Percentiles rank a stretch among this genome's conserved stretches.
Evolutionary conservation across 2,329 filamentous ascomycete genomes (phyloP).

Genomic region (Trichoderma guizhouense): DNA sequence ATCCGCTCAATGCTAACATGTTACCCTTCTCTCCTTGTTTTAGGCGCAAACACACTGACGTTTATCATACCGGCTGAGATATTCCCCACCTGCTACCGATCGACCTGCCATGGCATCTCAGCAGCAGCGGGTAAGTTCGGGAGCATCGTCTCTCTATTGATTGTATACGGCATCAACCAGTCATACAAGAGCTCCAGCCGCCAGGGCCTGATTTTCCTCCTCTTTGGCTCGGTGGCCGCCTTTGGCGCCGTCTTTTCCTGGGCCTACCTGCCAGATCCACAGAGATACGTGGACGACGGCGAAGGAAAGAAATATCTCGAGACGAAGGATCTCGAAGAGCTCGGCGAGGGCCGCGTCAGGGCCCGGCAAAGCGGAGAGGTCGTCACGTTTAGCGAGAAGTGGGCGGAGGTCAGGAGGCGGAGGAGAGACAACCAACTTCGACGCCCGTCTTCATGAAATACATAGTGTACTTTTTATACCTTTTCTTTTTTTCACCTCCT

Average conservation of each 20-base stretch:
- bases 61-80: slow-evolving; percentile 64
- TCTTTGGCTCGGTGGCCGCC: slow-evolving; percentile 49
- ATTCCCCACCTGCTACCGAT: slow-evolving; percentile 62
- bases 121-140: slow-evolving; percentile 59
- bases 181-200: slow-evolving; percentile 40
- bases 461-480: neutral
- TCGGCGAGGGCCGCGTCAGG: slow-evolving; percentile 47
- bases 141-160: slow-evolving; percentile 49
- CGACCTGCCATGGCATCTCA: slow-evolving; percentile 60
- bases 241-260: slow-evolving; percentile 49
- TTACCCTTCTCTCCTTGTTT: neutral
- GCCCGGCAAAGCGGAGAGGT: slow-evolving; percentile 44
- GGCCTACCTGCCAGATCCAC: slow-evolving; percentile 49
- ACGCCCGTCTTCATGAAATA: neutral
- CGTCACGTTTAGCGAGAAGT: slow-evolving; percentile 44
- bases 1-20: neutral
- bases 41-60: slow-evolving; percentile 59
- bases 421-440: slow-evolving; percentile 24
- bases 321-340: slow-evolving; percentile 48
- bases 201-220: slow-evolving; percentile 49
- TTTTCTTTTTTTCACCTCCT: neutral
- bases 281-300: slow-evolving; percentile 38
- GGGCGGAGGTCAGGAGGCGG: slow-evolving; percentile 37
- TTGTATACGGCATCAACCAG: slow-evolving; percentile 49
- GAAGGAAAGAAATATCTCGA: slow-evolving; percentile 39